phyloP scores from a whole-genome alignment of 192 early-diverging fungal genomes.

The Helicostylum pulchrum region DNA sequence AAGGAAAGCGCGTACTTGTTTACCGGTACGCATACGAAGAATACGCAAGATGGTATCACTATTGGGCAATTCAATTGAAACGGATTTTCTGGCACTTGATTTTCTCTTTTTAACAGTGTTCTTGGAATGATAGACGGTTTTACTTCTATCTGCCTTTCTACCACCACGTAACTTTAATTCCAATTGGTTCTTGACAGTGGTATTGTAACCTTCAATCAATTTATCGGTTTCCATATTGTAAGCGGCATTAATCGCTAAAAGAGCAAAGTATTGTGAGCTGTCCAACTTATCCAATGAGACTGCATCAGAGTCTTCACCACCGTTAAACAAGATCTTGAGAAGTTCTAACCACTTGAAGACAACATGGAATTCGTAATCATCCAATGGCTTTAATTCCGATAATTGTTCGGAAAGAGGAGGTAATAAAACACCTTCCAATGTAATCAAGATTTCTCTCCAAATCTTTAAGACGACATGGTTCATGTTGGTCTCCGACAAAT shows the following conservation, averaged over 20 bases:
- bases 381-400: constrained; percentile 60
- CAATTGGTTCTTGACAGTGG: constrained; percentile 28
- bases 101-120: constrained; percentile 29
- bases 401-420: constrained; percentile 63
- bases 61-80: constrained; percentile 40
- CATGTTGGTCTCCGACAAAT: constrained; percentile 64
- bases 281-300: constrained; percentile 59
- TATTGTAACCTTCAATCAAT: constrained; percentile 61
- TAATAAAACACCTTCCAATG: constrained; percentile 66
- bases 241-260: constrained; percentile 58
- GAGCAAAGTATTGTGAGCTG: constrained; percentile 61
- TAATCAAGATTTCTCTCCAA: constrained; percentile 69
- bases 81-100: constrained; percentile 6
- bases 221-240: constrained; percentile 67
- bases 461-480: constrained; percentile 61
- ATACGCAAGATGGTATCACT: constrained; percentile 49
- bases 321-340: constrained; percentile 70
- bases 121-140: constrained; percentile 37
- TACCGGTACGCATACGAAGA: constrained; percentile 44
- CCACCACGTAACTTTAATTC: constrained; percentile 33
- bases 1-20: constrained; percentile 42
- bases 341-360: constrained; percentile 71
- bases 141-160: constrained; percentile 40
- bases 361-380: constrained; percentile 59
- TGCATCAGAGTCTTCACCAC: constrained; percentile 65